Evolutionary conservation across 1,284 basidiomycete species (phyloP).

Genomic region (Thecaphora thlaspeos): DNA sequence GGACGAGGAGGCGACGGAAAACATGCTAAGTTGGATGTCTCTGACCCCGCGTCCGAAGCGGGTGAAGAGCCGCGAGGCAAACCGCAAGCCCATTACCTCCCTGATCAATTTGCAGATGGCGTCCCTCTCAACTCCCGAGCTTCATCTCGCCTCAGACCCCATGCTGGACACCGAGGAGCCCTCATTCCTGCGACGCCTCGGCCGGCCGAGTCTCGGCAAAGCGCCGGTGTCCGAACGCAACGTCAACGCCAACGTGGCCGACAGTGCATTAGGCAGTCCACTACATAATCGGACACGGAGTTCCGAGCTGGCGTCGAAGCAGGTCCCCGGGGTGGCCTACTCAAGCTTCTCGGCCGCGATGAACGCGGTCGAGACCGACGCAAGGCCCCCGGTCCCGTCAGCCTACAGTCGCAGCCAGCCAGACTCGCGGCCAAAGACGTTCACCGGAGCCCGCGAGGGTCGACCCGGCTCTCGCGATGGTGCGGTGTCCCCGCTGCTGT

Average conservation of each 20-base stretch:
- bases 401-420: background rate
- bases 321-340: conserved; percentile 15
- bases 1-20: background rate
- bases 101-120: conserved; percentile 39
- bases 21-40: no score
- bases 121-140: conserved; percentile 42
- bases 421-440: conserved; percentile 18
- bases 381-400: background rate
- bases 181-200: conserved; percentile 27
- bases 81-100: background rate
- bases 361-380: conserved; percentile 21
- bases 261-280: conserved; percentile 8
- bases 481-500: conserved; percentile 5
- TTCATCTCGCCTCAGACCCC: conserved; percentile 44
- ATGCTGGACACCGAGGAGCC: conserved; percentile 37
- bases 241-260: conserved; percentile 9
- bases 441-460: conserved; percentile 10
- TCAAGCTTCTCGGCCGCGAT: conserved; percentile 35
- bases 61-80: background rate
- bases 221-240: background rate
- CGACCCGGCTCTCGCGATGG: conserved; percentile 6
- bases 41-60: background rate
- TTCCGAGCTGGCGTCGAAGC: conserved; percentile 5
- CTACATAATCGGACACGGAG: conserved; percentile 9
- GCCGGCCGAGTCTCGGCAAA: conserved; percentile 1